Percentiles rank a stretch among this genome's conserved stretches.
Conservation (phyloP, 208 protist species). For the Trypanosomatidae sp. region DNA sequence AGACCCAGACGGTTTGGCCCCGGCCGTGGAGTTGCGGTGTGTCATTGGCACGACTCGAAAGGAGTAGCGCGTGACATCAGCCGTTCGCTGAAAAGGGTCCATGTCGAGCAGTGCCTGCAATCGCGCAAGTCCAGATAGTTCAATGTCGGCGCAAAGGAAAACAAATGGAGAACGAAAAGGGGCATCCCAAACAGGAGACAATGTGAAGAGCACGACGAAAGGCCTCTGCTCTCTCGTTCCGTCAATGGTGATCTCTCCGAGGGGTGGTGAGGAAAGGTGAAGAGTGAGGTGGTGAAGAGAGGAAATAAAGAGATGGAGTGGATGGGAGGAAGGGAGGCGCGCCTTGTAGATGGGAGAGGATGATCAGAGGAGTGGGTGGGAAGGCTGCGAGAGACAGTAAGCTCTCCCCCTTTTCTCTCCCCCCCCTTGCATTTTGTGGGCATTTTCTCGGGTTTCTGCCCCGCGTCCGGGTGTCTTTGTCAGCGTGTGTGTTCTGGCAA, state of each 20-base stretch:
- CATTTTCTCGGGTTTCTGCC: too few relatives aligned
- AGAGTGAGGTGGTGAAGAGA: not conserved
- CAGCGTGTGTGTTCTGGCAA: not conserved
- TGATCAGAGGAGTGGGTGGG: not conserved
- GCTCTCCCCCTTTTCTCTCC: too few relatives aligned
- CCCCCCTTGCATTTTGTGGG: too few relatives aligned
- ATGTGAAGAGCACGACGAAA: not conserved
- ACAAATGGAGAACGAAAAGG: not conserved
- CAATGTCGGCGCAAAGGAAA: not conserved
- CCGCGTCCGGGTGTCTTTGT: too few relatives aligned
- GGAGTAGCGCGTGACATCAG: not conserved
- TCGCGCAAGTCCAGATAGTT: not conserved
- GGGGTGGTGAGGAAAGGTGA: not conserved
- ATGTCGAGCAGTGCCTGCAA: slow-evolving; percentile 7
- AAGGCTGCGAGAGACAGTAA: too few relatives aligned
- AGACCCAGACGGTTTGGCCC: not conserved
- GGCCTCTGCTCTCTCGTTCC: not conserved
- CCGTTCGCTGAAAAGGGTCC: slow-evolving; percentile 23
- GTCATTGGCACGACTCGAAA: slow-evolving; percentile 32
- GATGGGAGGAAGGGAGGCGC: not conserved
- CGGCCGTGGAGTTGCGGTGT: slow-evolving; percentile 12
- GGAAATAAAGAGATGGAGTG: not conserved
- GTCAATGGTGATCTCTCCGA: not conserved
- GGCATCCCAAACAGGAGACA: not conserved
- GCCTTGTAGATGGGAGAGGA: slow-evolving; percentile 2